Evolutionary conservation across 805 yeast species (phyloP), one percentile per base, ranked within the genome.

Genomic region (Metschnikowia drakensbergensis): DNA sequence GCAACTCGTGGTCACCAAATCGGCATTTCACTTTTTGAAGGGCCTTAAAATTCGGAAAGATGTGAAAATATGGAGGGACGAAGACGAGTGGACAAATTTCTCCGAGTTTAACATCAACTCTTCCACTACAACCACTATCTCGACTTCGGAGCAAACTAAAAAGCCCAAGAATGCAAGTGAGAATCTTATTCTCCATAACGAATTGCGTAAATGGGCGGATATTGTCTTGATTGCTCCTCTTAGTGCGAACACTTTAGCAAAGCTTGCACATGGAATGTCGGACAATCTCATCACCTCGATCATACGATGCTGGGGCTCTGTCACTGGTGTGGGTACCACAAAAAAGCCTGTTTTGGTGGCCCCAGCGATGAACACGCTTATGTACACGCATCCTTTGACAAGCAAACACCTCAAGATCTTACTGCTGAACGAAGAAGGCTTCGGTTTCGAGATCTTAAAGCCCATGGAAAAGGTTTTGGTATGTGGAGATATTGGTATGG

Each of bases 51-150:
- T 80, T 61, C 65, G 87, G 23, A 76, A 84, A 13, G 84, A 84
- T 58, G 88, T 90, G 25, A 84, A 83, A 52, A 81, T 91, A 13
- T 92, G 98, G 98, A 78, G 91, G 61, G 97, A 94, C 62, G 78
- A 80, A 50, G 99, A 94, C 64, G 98, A 92, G 68, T 92, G 99
- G 99, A 77, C 69, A 11, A 71, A 71, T 48, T 69, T 62, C 44
- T 61, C 61, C 43, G 72, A 67, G 44, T 50, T 55, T 37, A 53
- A 58, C 34, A 50, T 49, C 30, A 51, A 46, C 43, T 36, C 51
- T 23, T 36, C 49, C 13, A 50, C 59, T 0, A 58, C 61, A 27
- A 55, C 64, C 13, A 54, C 64, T 3, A 50, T 61, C 3, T 48
- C 64, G 5, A 54, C 61, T 1, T 45, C 51, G n/a, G 59, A 56